Percentiles rank a stretch among this genome's conserved stretches.
phyloP scores from a whole-genome alignment of 2,329 filamentous ascomycete genomes.

The Microsporum ferrugineum region DNA sequence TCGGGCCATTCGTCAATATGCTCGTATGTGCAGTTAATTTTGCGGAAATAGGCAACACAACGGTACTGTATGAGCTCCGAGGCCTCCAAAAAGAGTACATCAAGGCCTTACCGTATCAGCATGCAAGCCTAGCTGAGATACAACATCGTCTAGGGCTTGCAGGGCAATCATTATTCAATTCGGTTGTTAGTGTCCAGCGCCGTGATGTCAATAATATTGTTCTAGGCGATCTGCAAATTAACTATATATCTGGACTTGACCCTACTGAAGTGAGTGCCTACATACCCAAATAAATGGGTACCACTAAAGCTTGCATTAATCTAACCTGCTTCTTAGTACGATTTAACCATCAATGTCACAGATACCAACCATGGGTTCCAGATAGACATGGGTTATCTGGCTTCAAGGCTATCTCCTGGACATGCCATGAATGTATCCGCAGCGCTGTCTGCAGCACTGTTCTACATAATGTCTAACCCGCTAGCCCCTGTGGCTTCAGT shows the following conservation, averaged over 20 bases:
- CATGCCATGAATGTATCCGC: background rate
- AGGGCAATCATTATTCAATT: constrained; percentile 35
- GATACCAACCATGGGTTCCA: background rate
- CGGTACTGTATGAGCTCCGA: background rate
- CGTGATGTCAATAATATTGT: background rate
- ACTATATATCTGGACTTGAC: background rate
- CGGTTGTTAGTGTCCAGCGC: constrained; percentile 11
- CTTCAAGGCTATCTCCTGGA: background rate
- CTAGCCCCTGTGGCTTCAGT: background rate
- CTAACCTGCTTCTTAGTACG: background rate
- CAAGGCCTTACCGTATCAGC: background rate
- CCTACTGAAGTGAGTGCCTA: background rate
- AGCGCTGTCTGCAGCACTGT: background rate
- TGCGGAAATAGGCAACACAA: background rate
- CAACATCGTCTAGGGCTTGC: constrained; percentile 32
- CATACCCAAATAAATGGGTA: background rate
- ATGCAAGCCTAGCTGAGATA: constrained; percentile 29
- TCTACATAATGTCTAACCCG: background rate
- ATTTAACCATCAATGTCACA: background rate
- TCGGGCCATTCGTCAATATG: constrained; percentile 36
- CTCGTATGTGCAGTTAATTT: constrained; percentile 12
- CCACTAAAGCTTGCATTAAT: background rate
- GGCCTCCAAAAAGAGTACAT: constrained; percentile 19
- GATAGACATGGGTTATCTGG: background rate
- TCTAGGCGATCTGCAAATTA: background rate